These are phyloP conservation scores for Ogataea trehaloabstinens DNA, from an alignment of 805 yeast species.

Conservation along the genomic window DNA sequence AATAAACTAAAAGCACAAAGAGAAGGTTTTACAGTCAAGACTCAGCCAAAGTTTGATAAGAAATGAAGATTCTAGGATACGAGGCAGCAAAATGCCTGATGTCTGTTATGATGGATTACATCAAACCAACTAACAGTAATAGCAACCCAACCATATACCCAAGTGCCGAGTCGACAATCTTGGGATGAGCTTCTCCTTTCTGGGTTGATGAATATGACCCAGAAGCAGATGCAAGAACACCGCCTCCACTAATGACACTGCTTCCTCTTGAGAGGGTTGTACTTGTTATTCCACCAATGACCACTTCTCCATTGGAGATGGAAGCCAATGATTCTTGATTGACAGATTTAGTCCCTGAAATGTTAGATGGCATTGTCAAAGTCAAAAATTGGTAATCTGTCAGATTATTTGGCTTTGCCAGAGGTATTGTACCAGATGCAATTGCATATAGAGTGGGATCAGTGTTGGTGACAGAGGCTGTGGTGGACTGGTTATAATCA, in stretches of 20 bases:
- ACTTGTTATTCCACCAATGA: slow-evolving; percentile 11
- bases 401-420: slow-evolving; percentile 26
- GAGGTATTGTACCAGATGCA: slow-evolving; percentile 31
- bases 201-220: slow-evolving; percentile 10
- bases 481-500: background rate
- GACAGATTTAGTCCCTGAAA: slow-evolving; percentile 14
- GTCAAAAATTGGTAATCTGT: slow-evolving; percentile 22
- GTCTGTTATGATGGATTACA: no score
- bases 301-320: slow-evolving; percentile 32
- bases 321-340: slow-evolving; percentile 14
- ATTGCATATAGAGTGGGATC: slow-evolving; percentile 18
- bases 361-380: slow-evolving; percentile 23
- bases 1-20: background rate
- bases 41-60: no score
- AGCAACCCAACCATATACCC: slow-evolving; percentile 1
- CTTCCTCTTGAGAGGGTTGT: slow-evolving; percentile 1
- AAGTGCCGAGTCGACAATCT: slow-evolving; percentile 1
- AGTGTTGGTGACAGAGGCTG: background rate
- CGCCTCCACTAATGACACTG: background rate
- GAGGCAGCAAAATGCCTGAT: no score
- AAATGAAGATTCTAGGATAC: background rate
- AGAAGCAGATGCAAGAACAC: slow-evolving; percentile 8
- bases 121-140: slow-evolving; percentile 4
- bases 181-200: slow-evolving; percentile 1
- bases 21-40: no score